phyloP scores from a whole-genome alignment of 108 stramenopile genomes.

The Chaetoceros tenuissimus region DNA sequence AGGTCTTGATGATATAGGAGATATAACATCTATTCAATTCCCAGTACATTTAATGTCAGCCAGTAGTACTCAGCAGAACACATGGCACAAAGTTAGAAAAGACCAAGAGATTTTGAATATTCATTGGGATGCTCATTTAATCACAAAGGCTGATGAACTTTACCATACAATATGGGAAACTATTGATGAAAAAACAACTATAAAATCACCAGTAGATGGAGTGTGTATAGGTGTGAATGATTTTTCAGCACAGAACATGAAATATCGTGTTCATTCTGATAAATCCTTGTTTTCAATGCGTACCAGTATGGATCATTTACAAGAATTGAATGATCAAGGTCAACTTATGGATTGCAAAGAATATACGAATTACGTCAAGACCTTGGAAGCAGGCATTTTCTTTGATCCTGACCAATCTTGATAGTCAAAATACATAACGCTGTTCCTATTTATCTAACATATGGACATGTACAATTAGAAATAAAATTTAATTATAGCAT shows the following conservation, averaged over 20 bases:
- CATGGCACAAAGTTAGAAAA: background rate
- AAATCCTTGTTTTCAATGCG: background rate
- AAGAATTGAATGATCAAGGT: background rate
- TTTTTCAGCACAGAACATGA: background rate
- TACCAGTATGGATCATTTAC: background rate
- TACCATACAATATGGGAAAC: conserved; percentile 32
- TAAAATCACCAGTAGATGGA: conserved; percentile 5
- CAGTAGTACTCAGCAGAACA: background rate
- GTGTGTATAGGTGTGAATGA: background rate
- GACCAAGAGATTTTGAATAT: conserved; percentile 15
- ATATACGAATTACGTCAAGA: background rate
- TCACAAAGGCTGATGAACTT: conserved; percentile 22
- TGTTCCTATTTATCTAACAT: too few relatives aligned
- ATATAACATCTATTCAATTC: conserved; percentile 6
- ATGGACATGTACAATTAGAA: too few relatives aligned
- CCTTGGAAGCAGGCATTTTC: background rate
- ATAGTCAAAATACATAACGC: too few relatives aligned
- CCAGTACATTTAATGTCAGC: background rate
- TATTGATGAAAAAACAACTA: conserved; percentile 2
- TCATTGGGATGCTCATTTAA: conserved; percentile 19
- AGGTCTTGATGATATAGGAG: conserved; percentile 26
- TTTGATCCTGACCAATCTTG: background rate
- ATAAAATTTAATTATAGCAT: conserved; percentile 11
- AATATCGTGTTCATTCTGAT: background rate
- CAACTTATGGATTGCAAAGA: background rate